Conservation (phyloP, 495 filamentous ascomycete species). For the Talaromyces wortmannii region DNA sequence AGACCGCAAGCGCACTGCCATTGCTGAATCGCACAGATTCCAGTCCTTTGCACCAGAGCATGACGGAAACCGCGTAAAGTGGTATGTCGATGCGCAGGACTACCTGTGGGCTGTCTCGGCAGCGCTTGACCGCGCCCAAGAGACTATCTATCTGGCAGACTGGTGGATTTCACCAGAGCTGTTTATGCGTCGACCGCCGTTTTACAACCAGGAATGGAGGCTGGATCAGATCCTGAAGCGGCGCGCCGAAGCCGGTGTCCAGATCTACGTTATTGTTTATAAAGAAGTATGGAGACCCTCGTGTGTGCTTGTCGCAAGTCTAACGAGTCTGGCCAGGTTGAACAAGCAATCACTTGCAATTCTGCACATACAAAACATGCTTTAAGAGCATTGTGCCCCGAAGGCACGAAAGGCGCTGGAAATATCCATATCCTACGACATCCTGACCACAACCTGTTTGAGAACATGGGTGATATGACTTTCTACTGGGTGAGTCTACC, state of each 20-base stretch:
- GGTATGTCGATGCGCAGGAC: conserved; percentile 92
- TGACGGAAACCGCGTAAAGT: conserved; percentile 84
- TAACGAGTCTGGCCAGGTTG: conserved; percentile 28
- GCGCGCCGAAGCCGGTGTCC: conserved; percentile 83
- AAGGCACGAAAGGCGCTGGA: conserved; percentile 69
- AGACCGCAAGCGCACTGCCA: conserved; percentile 67
- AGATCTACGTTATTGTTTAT: conserved; percentile 92
- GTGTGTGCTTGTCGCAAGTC: conserved; percentile 2
- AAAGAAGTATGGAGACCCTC: conserved; percentile 57
- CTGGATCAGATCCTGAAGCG: conserved; percentile 83
- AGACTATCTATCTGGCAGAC: conserved; percentile 91
- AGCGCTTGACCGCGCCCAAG: conserved; percentile 78
- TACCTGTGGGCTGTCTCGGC: conserved; percentile 91
- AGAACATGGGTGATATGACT: conserved; percentile 93
- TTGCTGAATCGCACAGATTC: conserved; percentile 75
- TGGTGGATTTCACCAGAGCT: conserved; percentile 97
- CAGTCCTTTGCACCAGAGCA: conserved; percentile 78
- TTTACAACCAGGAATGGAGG: conserved; percentile 77
- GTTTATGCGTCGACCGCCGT: conserved; percentile 80
- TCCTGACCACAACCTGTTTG: conserved; percentile 90
- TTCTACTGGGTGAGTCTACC: conserved; percentile 69
- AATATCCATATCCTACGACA: conserved; percentile 90
- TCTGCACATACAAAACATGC: conserved; percentile 89
- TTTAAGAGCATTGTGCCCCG: conserved; percentile 69
- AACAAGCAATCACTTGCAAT: conserved; percentile 84